These are phyloP conservation scores for Petunia hybrid DNA, from an alignment of 305 asterid genomes.

Conservation along the genomic window DNA sequence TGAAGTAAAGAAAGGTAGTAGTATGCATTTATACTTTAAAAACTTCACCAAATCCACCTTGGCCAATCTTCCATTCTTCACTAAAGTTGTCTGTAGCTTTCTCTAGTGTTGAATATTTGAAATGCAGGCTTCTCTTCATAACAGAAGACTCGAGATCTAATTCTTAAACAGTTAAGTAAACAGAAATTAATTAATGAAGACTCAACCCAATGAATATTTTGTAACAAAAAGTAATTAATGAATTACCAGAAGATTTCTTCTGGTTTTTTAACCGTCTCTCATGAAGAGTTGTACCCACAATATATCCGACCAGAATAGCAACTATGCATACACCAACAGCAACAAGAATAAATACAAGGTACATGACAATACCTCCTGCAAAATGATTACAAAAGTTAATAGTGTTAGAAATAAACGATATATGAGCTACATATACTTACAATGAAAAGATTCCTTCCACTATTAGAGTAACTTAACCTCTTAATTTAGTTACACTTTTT, in stretches of 20 bases:
- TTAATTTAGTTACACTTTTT: too few relatives aligned
- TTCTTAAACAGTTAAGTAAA: neutral
- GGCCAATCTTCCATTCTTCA: slow-evolving; percentile 34
- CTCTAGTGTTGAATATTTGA: slow-evolving; percentile 34
- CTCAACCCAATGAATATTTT: neutral
- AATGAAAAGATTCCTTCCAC: too few relatives aligned
- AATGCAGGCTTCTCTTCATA: slow-evolving; percentile 35
- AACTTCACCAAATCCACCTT: slow-evolving; percentile 39
- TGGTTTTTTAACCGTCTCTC: slow-evolving; percentile 25
- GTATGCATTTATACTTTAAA: slow-evolving; percentile 34
- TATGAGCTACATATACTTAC: too few relatives aligned
- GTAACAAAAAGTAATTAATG: neutral
- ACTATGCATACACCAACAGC: slow-evolving; percentile 34
- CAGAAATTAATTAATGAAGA: neutral
- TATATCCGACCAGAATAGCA: slow-evolving; percentile 30
- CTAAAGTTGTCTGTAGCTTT: slow-evolving; percentile 35
- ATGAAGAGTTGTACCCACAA: slow-evolving; percentile 26
- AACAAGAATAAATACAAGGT: slow-evolving; percentile 27
- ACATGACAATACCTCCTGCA: slow-evolving; percentile 34
- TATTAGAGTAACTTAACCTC: too few relatives aligned
- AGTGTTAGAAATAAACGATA: too few relatives aligned
- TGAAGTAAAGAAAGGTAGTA: neutral
- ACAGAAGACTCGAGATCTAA: slow-evolving; percentile 31
- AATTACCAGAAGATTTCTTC: neutral
- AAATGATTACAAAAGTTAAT: neutral